These are phyloP conservation scores for Gamsiella multidivaricata DNA, from an alignment of 192 early-diverging fungal genomes.

Conservation along the genomic window DNA sequence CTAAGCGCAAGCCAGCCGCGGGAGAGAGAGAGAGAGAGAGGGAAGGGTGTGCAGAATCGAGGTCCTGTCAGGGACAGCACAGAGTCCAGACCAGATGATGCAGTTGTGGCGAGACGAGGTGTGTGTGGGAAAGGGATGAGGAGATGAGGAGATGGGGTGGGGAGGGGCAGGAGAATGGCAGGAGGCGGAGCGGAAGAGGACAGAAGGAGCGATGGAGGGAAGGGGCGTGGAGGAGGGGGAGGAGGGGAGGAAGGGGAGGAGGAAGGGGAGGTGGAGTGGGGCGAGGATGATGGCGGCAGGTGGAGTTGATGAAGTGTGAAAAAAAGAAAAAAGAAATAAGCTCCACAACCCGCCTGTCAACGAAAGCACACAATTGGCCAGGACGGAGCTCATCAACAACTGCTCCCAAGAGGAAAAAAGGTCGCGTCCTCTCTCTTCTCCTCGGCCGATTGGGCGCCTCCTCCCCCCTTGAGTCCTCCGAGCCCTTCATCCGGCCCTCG, in stretches of 20 bases:
- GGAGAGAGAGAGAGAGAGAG: background rate
- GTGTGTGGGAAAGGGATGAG: background rate
- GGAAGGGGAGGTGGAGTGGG: background rate
- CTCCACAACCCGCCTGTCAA: no score
- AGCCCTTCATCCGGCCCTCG: no score
- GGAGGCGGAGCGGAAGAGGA: background rate
- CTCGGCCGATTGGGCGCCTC: no score
- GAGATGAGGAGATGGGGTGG: background rate
- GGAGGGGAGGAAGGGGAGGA: background rate
- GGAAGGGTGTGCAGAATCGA: background rate
- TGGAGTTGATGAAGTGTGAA: background rate
- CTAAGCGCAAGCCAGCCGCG: no score
- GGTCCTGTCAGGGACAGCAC: background rate
- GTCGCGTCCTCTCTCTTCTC: no score
- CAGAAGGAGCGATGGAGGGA: background rate
- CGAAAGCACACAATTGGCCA: no score
- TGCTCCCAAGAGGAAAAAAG: no score
- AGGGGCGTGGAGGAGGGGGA: no score
- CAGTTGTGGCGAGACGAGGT: background rate
- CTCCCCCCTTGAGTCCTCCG: no score
- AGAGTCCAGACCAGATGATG: background rate
- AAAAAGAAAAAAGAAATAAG: background rate
- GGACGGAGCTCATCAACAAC: no score
- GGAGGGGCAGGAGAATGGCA: background rate
- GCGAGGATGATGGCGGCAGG: background rate